Base-by-base conservation (phyloP, 2,329 filamentous ascomycete species). In the Trichoderma endophyticum region DNA sequence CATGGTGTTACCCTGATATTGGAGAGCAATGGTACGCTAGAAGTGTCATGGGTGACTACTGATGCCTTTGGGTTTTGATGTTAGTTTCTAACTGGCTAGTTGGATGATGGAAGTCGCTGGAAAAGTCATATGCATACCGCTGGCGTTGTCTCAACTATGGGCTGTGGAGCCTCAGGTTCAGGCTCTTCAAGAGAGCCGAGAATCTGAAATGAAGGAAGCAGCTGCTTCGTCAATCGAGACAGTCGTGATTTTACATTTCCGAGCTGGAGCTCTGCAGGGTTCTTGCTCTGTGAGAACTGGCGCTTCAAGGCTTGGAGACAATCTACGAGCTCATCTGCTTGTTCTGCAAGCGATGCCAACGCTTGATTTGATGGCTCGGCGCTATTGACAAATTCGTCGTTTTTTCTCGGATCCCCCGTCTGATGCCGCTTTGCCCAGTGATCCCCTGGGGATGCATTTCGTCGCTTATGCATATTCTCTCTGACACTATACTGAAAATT, bases 1-100 rank as follows among this genome's bases (percentile, higher is more conserved):
- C 85, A 91, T 71, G 83, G 84, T 68, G 82, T 85, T 57, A 84
- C 70, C 15, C 70, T 32, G 11, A 67, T 51, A 34, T 74, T 72
- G n/a, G 73, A 72, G 15, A 72, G 72, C 11, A 75, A 56, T 0
- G 70, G 57, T 32, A 73, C 15, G 21, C 30, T 30, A 7, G 34
- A 36, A 56, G 51, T 24, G 18, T 28, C 39, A 36, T 64, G 43
- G 11, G 34, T 32, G 34, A 21, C 15, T 56, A 30, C 32, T 18
- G 57, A 36, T 2, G 7, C 28, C 28, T 26, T 26, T 9, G 21
- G 36, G 1, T 21, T 69, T 51, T 39, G 15, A 68, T 24, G 30
- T 26, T 15, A 60, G 24, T 54, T 34, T 18, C n/a, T 21, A 30
- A 12, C 30, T 9, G 14, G 24, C 4, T 18, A 8, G 24, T 26